A percentile compares a stretch with the other conserved stretches of the same genome.
Evolutionary conservation across 1,284 basidiomycete species (phyloP).

Genomic region (Dichomitus squalens): DNA sequence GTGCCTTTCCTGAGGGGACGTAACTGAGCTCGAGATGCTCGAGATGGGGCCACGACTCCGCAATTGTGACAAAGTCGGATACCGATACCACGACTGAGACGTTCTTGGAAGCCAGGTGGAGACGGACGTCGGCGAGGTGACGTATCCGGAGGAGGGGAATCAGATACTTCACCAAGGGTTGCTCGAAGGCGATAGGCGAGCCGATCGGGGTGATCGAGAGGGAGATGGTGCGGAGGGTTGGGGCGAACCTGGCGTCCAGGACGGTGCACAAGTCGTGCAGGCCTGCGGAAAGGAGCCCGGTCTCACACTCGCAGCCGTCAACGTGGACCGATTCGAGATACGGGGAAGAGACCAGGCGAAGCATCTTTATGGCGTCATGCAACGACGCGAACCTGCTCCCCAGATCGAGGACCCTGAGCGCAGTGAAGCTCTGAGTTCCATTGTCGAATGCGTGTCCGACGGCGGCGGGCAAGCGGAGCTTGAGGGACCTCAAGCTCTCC

Average conservation of each 20-base stretch:
- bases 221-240: background rate
- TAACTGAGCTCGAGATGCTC: background rate
- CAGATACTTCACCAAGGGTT: background rate
- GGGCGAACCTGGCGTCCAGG: background rate
- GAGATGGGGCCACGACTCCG: slow-evolving; percentile 2
- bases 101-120: background rate
- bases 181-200: background rate
- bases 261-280: background rate
- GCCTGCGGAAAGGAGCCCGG: background rate
- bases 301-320: background rate
- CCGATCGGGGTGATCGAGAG: slow-evolving; percentile 1
- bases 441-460: background rate
- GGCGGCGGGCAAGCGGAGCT: background rate
- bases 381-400: background rate
- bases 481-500: background rate
- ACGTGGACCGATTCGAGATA: background rate
- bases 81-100: background rate
- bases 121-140: background rate
- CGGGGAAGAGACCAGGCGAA: background rate
- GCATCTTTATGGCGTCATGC: background rate
- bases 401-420: background rate
- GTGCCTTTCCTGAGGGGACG: background rate
- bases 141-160: slow-evolving; percentile 1
- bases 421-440: background rate
- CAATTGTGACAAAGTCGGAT: background rate